A percentile compares a stretch with the other conserved stretches of the same genome.
phyloP scores from a whole-genome alignment of 768 basidiomycete genomes.

The Leccinum disarticulatum region DNA sequence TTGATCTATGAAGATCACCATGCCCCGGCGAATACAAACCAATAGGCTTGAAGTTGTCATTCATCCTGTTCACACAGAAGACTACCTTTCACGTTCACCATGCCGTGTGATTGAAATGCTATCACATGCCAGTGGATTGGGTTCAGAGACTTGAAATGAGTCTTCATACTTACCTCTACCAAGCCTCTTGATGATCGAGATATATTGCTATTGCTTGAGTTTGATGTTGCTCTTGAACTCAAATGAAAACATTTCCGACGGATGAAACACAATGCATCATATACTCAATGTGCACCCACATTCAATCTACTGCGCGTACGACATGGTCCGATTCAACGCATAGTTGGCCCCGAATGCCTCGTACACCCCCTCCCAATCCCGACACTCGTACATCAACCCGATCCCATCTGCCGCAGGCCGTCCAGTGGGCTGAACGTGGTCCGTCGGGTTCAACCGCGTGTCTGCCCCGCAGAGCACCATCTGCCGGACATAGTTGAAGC shows the following conservation, averaged over 20 bases:
- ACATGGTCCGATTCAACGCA: conserved; percentile 22
- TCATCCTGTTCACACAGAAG: neutral
- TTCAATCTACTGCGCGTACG: conserved; percentile 5
- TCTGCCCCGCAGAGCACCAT: conserved; percentile 38
- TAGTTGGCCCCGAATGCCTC: conserved; percentile 20
- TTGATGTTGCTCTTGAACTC: neutral
- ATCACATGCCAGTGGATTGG: neutral
- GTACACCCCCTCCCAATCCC: conserved; percentile 25
- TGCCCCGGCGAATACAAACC: neutral
- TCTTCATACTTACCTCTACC: no score
- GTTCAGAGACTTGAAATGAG: no score
- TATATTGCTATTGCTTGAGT: no score
- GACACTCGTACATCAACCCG: conserved; percentile 21
- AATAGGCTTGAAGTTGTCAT: neutral
- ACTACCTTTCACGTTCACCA: neutral
- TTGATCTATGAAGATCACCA: neutral
- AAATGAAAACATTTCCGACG: neutral
- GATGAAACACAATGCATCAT: neutral
- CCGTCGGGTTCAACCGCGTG: conserved; percentile 29
- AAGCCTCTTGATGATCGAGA: no score
- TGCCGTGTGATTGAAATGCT: neutral
- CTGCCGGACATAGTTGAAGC: conserved; percentile 42
- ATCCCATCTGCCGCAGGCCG: conserved; percentile 20
- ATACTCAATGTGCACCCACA: neutral
- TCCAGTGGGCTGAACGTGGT: conserved; percentile 15